Conservation (phyloP, 495 filamentous ascomycete genomes). For the Aspergillus ellipticus region DNA sequence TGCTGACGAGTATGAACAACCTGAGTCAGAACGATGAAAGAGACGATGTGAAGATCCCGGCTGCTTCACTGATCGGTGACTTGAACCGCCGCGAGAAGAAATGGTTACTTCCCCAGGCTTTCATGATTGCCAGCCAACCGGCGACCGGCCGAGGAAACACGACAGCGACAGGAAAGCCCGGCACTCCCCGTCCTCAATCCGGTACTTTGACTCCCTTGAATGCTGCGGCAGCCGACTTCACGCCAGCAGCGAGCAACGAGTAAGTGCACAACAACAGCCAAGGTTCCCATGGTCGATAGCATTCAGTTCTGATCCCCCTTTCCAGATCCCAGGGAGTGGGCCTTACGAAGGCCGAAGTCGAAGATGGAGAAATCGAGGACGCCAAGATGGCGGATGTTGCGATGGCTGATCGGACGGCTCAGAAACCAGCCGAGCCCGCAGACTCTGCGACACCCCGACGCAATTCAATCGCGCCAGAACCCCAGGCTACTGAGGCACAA, state of each 20-base stretch:
- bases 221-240: slow-evolving; percentile 47
- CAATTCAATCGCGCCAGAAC: slow-evolving; percentile 13
- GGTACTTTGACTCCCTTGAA: slow-evolving; percentile 39
- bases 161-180: slow-evolving; percentile 29
- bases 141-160: slow-evolving; percentile 10
- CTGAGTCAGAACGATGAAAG: slow-evolving; percentile 66
- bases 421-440: slow-evolving; percentile 8
- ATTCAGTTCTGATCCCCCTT: slow-evolving; percentile 13
- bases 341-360: slow-evolving; percentile 53
- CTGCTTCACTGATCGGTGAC: slow-evolving; percentile 77
- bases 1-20: slow-evolving; percentile 62
- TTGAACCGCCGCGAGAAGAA: slow-evolving; percentile 72
- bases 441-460: slow-evolving; percentile 10
- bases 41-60: slow-evolving; percentile 86
- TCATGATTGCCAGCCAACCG: slow-evolving; percentile 38
- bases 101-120: slow-evolving; percentile 85
- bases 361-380: slow-evolving; percentile 79
- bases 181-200: slow-evolving; percentile 35
- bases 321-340: slow-evolving; percentile 29
- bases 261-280: slow-evolving; percentile 30
- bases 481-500: slow-evolving; percentile 3
- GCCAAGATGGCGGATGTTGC: slow-evolving; percentile 45
- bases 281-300: neutral
- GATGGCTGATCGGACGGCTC: slow-evolving; percentile 7
- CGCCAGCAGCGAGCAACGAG: slow-evolving; percentile 33